Conservation (phyloP, 2,329 filamentous ascomycete species). For the Hortaea werneckii region DNA sequence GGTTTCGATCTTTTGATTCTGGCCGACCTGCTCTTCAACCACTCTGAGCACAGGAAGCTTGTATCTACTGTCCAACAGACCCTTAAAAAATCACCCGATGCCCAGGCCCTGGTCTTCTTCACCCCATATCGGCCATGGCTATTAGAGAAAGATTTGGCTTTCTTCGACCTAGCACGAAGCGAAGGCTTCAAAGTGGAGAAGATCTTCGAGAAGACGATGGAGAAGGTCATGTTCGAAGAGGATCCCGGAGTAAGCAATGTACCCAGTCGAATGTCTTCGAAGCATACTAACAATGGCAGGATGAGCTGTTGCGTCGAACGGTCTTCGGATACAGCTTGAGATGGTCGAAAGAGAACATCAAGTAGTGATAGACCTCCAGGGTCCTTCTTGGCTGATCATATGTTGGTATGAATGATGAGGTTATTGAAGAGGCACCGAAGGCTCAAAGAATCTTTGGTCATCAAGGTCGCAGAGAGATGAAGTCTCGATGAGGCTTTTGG, state of each 20-base stretch:
- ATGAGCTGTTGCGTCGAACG: constrained; percentile 69
- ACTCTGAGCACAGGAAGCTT: constrained; percentile 73
- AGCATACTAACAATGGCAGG: constrained; percentile 32
- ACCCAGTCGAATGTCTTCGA: neutral
- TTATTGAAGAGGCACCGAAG: too few species aligned
- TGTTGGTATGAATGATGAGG: too few species aligned
- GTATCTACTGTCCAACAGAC: constrained; percentile 61
- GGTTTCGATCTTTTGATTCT: constrained; percentile 73
- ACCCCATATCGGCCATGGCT: constrained; percentile 91
- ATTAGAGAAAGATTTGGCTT: constrained; percentile 69
- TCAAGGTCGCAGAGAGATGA: too few species aligned
- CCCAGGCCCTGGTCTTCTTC: constrained; percentile 78
- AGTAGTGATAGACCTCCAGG: neutral
- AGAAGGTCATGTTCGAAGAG: constrained; percentile 78
- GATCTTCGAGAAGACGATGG: constrained; percentile 71
- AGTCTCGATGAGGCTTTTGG: too few species aligned
- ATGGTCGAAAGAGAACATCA: constrained; percentile 38
- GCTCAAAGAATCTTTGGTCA: too few species aligned
- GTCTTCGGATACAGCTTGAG: constrained; percentile 68
- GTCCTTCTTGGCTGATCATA: too few species aligned
- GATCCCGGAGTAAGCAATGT: constrained; percentile 58
- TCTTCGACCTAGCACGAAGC: constrained; percentile 67
- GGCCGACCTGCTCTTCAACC: constrained; percentile 83
- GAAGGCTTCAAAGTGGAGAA: constrained; percentile 68
- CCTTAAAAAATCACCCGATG: constrained; percentile 45